phyloP scores from a whole-genome alignment of 2,329 filamentous ascomycete genomes.

The Curvularia sp. region DNA sequence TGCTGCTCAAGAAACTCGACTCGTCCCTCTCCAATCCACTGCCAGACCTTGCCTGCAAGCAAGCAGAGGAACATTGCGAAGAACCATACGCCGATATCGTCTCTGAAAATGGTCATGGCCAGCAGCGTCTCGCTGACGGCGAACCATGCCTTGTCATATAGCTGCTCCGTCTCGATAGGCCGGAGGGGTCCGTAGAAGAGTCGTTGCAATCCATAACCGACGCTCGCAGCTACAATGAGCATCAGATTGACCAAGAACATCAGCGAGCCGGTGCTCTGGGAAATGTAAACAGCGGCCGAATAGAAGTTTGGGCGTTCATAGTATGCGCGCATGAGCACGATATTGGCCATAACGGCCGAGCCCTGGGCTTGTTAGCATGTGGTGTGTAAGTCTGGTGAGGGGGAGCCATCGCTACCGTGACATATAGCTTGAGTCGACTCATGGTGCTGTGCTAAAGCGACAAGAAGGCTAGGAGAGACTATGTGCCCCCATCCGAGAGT shows the following conservation, averaged over 20 bases:
- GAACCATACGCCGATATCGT: slow-evolving; percentile 93
- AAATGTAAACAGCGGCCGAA: slow-evolving; percentile 94
- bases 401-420: slow-evolving; percentile 35
- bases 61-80: slow-evolving; percentile 94
- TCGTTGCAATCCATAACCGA: slow-evolving; percentile 87
- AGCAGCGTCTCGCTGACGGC: slow-evolving; percentile 95
- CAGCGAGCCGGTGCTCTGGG: slow-evolving; percentile 93
- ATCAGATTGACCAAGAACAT: slow-evolving; percentile 93
- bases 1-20: slow-evolving; percentile 96
- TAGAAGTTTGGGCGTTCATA: slow-evolving; percentile 98
- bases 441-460: slow-evolving; percentile 29
- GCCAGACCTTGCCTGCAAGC: slow-evolving; percentile 95
- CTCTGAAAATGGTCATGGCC: slow-evolving; percentile 97
- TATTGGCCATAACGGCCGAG: slow-evolving; percentile 82
- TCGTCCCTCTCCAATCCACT: slow-evolving; percentile 95
- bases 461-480: slow-evolving; percentile 15
- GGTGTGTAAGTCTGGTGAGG: neutral
- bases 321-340: slow-evolving; percentile 87
- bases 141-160: slow-evolving; percentile 98
- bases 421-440: slow-evolving; percentile 46
- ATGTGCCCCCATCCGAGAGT: slow-evolving; percentile 26
- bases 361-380: slow-evolving; percentile 47
- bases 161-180: slow-evolving; percentile 92
- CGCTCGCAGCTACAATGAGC: slow-evolving; percentile 77
- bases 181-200: slow-evolving; percentile 89